Base-by-base conservation (phyloP, 2,329 filamentous ascomycete species). In the Chaetomiaceae sp. region DNA sequence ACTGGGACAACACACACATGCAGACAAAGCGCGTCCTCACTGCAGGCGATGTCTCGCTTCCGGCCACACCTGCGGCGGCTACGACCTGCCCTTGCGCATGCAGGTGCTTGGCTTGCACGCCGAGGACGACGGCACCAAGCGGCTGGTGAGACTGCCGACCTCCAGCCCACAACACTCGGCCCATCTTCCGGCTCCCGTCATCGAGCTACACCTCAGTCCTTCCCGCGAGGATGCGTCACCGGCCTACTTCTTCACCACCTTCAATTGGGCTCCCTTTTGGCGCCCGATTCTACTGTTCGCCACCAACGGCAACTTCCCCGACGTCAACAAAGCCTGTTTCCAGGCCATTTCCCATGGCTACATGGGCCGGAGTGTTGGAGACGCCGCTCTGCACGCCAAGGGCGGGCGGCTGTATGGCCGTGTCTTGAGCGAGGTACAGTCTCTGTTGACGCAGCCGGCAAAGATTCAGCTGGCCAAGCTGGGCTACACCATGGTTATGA, bases 21-120 rank as follows among this genome's bases (percentile, higher is more conserved):
- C 31, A 50, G 47, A 50, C 12, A 50, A 43, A 31, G 20, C 29
- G 27, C 38, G 38, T 6, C 47, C 47, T 3, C 5, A 14, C 20
- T 50, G 47, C 47, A n/a, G 15, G 6, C 47, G 38, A 19, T 50
- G 47, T 20, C 9, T 27, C 27, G n/a, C 38, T 4, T 43, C 47
- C 7, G 47, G 47, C 17, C 39, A 43, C 29, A n/a, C 27, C 27
- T 50, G 47, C n/a, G 47, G 47, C 4, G 47, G 47, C 12, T 50
- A 50, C n/a, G 29, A 36, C 9, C 38, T 50, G 20, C 38, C 38
- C 15, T 17, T 50, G 38, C 38, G 47, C 22, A 15, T 50, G 38
- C 20, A 50, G 7, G n/a, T 20, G 2, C 29, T 43, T 43, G 47
- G 47, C 29, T 15, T 50, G 11, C 47, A 50, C 5, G 3, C 38